Evolutionary conservation across 306 rosid genomes (phyloP), one percentile per base, ranked within the genome.

Genomic region (Pterocarpus santalinus): DNA sequence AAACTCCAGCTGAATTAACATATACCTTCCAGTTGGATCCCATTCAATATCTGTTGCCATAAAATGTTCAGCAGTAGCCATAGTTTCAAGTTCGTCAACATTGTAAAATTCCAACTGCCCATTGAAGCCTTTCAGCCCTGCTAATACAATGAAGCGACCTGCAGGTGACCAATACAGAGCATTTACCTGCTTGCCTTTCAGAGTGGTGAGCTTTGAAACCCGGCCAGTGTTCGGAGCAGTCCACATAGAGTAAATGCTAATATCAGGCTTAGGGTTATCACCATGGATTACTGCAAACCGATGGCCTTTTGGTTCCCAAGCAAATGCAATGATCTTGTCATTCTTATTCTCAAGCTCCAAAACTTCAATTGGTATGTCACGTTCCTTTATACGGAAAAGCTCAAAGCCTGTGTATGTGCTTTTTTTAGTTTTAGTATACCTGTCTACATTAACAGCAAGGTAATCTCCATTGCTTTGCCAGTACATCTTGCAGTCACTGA

Each of bases 1-100:
- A 17, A 30, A 76, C 35, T 34, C 2, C 3, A 14, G 28, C 56
- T 13, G 32, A 34, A 74, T 5, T 34, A 13, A 44, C 41, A 41
- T 65, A 55, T 89, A 94, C 98, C 98, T 90, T 86, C 98, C 98
- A 8, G 98, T 94, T 13, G 97, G 97, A 88, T 92, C 97, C 98
- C 98, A 94, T 80, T 91, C 95, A 61, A 91, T 88, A 82, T 90
- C 97, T 5, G 97, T 92, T 1, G 94, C 92, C 91, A 85, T 90
- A 76, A 94, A 94, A 83, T 94, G 95, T 77, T 91, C 97, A 17
- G 90, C 86, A 32, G 91, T 87, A 30, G 93, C 91, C 95, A 94
- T 92, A 79, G 95, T 94, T 78, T 91, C 95, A 68, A 91, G 91
- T 69, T 91, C 98, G 84, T 89, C 98, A 41, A 90, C 97, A 60